phyloP scores from a whole-genome alignment of 2,329 filamentous ascomycete species.

The Calonectria ilicicola region DNA sequence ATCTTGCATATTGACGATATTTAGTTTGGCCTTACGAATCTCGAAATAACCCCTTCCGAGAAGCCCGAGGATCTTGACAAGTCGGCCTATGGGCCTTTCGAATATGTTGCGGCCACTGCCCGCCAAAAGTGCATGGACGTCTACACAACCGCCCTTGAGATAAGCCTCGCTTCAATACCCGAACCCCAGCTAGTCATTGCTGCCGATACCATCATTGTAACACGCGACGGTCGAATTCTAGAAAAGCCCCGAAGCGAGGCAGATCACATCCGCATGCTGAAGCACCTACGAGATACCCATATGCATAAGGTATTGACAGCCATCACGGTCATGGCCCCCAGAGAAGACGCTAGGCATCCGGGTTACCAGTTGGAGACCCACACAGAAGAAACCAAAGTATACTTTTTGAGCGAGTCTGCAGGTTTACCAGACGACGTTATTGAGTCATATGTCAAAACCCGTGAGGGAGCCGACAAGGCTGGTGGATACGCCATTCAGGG shows the following conservation, averaged over 20 bases:
- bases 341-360: slow-evolving; percentile 83
- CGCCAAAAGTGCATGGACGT: slow-evolving; percentile 85
- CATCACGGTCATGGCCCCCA: slow-evolving; percentile 84
- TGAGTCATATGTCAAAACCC: slow-evolving; percentile 80
- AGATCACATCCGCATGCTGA: slow-evolving; percentile 88
- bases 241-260: slow-evolving; percentile 90
- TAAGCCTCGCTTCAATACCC: slow-evolving; percentile 56
- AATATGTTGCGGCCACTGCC: slow-evolving; percentile 92
- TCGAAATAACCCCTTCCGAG: slow-evolving; percentile 87
- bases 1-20: slow-evolving; percentile 20
- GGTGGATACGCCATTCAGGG: slow-evolving; percentile 97
- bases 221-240: slow-evolving; percentile 79
- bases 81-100: slow-evolving; percentile 77
- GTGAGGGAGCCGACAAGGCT: slow-evolving; percentile 95
- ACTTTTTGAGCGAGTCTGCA: slow-evolving; percentile 76
- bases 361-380: slow-evolving; percentile 86
- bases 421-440: slow-evolving; percentile 83
- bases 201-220: slow-evolving; percentile 91
- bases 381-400: slow-evolving; percentile 93
- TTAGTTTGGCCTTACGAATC: slow-evolving; percentile 81
- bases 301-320: slow-evolving; percentile 89
- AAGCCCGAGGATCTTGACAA: slow-evolving; percentile 91
- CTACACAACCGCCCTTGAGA: slow-evolving; percentile 60
- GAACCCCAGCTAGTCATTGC: slow-evolving; percentile 90
- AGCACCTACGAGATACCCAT: slow-evolving; percentile 80